These are phyloP conservation scores for Pichia inconspicua DNA, from an alignment of 1,139 yeast species.

Conservation along the genomic window DNA sequence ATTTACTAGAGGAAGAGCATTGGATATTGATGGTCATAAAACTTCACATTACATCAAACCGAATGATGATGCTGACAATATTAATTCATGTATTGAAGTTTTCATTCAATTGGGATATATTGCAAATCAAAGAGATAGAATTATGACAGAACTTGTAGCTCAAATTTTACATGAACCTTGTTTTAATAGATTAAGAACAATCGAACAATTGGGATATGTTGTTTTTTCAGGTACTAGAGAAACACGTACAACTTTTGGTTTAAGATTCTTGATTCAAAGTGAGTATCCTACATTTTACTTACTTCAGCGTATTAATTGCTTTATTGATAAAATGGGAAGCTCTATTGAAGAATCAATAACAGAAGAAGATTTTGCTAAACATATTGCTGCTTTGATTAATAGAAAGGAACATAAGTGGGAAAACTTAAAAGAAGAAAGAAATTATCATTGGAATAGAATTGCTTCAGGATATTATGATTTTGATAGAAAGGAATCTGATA, in stretches of 20 bases:
- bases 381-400: slow-evolving; percentile 59
- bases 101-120: slow-evolving; percentile 59
- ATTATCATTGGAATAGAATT: slow-evolving; percentile 58
- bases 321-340: slow-evolving; percentile 32
- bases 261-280: slow-evolving; percentile 77
- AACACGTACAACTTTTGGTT: slow-evolving; percentile 69
- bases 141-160: slow-evolving; percentile 57
- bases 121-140: slow-evolving; percentile 28
- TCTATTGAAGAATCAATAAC: slow-evolving; percentile 22
- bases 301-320: slow-evolving; percentile 68
- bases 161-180: slow-evolving; percentile 80
- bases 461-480: slow-evolving; percentile 76
- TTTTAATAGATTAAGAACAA: slow-evolving; percentile 81
- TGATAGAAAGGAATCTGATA: slow-evolving; percentile 47
- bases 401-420: slow-evolving; percentile 65
- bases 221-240: slow-evolving; percentile 71
- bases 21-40: slow-evolving; percentile 38
- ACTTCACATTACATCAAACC: slow-evolving; percentile 43
- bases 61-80: slow-evolving; percentile 60
- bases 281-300: slow-evolving; percentile 70
- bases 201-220: slow-evolving; percentile 86
- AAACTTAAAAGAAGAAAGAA: slow-evolving; percentile 69
- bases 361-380: slow-evolving; percentile 58
- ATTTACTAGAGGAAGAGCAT: slow-evolving; percentile 42
- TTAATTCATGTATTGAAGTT: slow-evolving; percentile 80